These are phyloP conservation scores for Mycena sanguinolenta DNA, from an alignment of 768 basidiomycete species.

Conservation along the genomic window DNA sequence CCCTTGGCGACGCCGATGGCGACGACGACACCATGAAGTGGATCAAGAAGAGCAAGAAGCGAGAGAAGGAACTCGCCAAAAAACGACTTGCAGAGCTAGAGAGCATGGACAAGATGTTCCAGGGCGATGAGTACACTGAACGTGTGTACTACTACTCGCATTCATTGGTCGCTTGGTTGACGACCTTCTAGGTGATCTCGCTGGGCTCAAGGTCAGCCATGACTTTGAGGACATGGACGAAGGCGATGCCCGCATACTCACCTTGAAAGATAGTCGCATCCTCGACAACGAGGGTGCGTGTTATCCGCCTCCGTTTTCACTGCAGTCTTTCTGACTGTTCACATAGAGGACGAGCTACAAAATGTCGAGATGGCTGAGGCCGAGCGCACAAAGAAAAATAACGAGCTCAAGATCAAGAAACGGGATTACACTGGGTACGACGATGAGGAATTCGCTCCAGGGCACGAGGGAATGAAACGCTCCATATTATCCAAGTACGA, in stretches of 20 bases:
- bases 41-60: slow-evolving; percentile 93
- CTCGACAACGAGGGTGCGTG: slow-evolving; percentile 91
- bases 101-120: slow-evolving; percentile 82
- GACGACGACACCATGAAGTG: slow-evolving; percentile 89
- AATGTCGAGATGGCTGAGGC: slow-evolving; percentile 95
- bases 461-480: slow-evolving; percentile 82
- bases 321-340: slow-evolving; percentile 7
- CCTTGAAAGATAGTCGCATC: slow-evolving; percentile 95
- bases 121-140: slow-evolving; percentile 86
- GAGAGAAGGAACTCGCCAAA: slow-evolving; percentile 88
- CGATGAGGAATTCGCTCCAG: slow-evolving; percentile 91
- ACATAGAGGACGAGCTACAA: slow-evolving; percentile 94
- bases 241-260: slow-evolving; percentile 95
- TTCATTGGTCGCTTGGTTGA: slow-evolving; percentile 1
- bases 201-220: slow-evolving; percentile 95
- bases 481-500: slow-evolving; percentile 94
- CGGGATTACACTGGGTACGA: slow-evolving; percentile 95
- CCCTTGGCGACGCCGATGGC: slow-evolving; percentile 89
- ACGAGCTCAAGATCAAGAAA: slow-evolving; percentile 89
- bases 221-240: slow-evolving; percentile 93
- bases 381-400: slow-evolving; percentile 82
- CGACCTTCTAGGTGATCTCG: slow-evolving; percentile 78
- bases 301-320: background rate
- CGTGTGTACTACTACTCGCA: slow-evolving; percentile 63
- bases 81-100: slow-evolving; percentile 88